Percentiles rank a stretch among this genome's conserved stretches.
Conservation (phyloP, 345 rosid species). For the Hypericum perforatum region DNA sequence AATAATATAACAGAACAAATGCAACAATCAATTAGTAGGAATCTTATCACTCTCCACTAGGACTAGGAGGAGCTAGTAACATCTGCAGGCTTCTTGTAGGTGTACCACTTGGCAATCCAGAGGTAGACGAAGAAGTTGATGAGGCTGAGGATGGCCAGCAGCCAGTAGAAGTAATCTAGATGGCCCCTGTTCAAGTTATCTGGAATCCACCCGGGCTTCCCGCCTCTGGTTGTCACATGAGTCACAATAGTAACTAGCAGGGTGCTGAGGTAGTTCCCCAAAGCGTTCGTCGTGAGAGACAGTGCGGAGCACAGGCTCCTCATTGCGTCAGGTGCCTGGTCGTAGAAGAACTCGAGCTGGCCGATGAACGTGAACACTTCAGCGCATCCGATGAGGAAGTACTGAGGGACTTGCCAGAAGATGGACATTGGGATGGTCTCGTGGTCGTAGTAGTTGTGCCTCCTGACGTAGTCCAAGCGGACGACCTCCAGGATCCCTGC, state of each 20-base stretch:
- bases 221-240: not conserved
- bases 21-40: no score
- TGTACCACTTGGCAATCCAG: constrained; percentile 24
- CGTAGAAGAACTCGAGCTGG: constrained; percentile 27
- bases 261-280: constrained; percentile 3
- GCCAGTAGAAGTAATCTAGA: constrained; percentile 35
- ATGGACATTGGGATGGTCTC: constrained; percentile 9
- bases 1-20: no score
- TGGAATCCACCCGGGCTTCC: constrained; percentile 19
- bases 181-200: constrained; percentile 34
- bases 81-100: constrained; percentile 21
- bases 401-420: constrained; percentile 25
- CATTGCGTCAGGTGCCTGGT: constrained; percentile 24
- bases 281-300: constrained; percentile 5
- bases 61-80: no score
- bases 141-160: constrained; percentile 24
- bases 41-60: no score
- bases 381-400: constrained; percentile 13
- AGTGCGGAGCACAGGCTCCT: constrained; percentile 26
- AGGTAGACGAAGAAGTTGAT: constrained; percentile 25
- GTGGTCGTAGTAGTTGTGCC: constrained; percentile 31
- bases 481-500: constrained; percentile 32
- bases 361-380: constrained; percentile 26
- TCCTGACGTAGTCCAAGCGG: constrained; percentile 12
- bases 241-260: constrained; percentile 1